These are phyloP conservation scores for Aspergillus bombycis DNA, from an alignment of 2,329 filamentous ascomycete genomes.

Conservation along the genomic window DNA sequence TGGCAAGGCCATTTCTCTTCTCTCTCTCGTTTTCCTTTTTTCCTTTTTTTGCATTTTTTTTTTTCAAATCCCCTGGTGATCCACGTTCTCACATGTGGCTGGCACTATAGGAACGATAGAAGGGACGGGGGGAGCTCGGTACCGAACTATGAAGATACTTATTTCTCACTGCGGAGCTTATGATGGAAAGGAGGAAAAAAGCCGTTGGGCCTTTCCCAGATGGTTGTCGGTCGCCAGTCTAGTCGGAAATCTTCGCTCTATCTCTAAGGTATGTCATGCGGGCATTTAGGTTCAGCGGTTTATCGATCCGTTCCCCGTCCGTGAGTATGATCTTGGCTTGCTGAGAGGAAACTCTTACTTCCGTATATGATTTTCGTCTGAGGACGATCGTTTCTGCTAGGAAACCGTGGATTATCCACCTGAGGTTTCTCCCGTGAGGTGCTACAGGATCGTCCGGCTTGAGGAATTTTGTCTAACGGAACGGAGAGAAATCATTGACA, in stretches of 20 bases:
- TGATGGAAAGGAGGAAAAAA: conserved; percentile 9
- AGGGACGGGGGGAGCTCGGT: conserved; percentile 7
- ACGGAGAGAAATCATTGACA: conserved; percentile 5
- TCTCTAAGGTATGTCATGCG: conserved; percentile 36
- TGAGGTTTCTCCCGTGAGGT: conserved; percentile 9
- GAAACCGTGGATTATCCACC: conserved; percentile 10
- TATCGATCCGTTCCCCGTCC: conserved; percentile 36
- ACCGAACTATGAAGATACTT: conserved; percentile 6
- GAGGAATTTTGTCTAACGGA: conserved; percentile 16
- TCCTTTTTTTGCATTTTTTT: background rate
- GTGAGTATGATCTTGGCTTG: conserved; percentile 23
- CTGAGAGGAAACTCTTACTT: conserved; percentile 6
- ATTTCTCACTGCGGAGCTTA: background rate
- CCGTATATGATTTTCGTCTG: conserved; percentile 10
- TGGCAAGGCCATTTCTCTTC: background rate
- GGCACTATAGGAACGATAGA: background rate
- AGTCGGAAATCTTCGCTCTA: conserved; percentile 18
- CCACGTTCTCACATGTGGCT: conserved; percentile 14
- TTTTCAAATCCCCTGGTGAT: background rate
- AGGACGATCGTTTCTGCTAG: conserved; percentile 5
- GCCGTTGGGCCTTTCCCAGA: conserved; percentile 18
- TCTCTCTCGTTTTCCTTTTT: background rate
- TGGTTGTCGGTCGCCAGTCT: conserved; percentile 15
- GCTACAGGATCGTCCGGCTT: conserved; percentile 9
- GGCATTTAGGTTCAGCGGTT: conserved; percentile 39